Evolutionary conservation across 83 land plant species (phyloP).

Genomic region (Thuja plicata): DNA sequence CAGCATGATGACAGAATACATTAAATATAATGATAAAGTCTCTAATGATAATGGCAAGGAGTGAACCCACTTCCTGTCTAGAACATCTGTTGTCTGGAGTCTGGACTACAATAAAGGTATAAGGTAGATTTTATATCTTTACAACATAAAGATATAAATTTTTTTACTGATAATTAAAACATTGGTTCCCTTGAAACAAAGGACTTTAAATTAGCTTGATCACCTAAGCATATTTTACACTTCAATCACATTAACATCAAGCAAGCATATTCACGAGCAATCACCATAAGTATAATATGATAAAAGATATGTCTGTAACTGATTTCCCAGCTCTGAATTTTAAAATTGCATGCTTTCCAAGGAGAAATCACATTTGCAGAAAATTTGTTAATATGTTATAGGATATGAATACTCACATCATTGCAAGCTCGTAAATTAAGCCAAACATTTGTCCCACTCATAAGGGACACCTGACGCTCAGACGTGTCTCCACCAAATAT

Average conservation of each 20-base stretch:
- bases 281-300: neutral
- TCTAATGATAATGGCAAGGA: too few relatives aligned
- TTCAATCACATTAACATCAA: neutral
- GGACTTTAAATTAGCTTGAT: neutral
- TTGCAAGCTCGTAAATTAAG: constrained; percentile 65
- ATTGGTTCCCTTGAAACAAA: neutral
- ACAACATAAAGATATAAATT: neutral
- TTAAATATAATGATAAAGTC: too few relatives aligned
- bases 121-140: neutral
- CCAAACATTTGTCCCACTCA: constrained; percentile 95
- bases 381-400: neutral
- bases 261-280: neutral
- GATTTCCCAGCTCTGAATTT: neutral
- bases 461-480: constrained; percentile 85
- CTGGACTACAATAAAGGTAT: neutral
- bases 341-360: neutral
- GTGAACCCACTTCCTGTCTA: too few relatives aligned
- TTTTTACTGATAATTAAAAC: neutral
- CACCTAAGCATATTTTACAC: neutral
- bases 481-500: constrained; percentile 85
- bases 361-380: neutral
- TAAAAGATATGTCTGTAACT: neutral
- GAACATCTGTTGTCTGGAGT: neutral
- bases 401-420: constrained; percentile 51
- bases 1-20: too few relatives aligned